phyloP scores from a whole-genome alignment of 306 rosid genomes.

The Quercus wislizeni region DNA sequence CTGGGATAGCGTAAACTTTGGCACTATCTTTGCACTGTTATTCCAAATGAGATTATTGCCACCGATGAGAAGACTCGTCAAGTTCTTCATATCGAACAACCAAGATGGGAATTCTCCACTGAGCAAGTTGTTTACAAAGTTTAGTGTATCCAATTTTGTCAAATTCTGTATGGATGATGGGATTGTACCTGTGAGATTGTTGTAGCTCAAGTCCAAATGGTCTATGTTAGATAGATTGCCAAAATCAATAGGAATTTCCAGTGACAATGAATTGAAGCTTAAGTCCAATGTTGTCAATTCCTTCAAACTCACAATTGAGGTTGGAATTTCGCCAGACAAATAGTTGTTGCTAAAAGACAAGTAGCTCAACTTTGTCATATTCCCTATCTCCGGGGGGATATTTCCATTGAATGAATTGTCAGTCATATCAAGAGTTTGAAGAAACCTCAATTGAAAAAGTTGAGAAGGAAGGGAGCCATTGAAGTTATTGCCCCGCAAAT shows the following conservation, averaged over 20 bases:
- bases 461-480: not conserved
- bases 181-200: conserved; percentile 23
- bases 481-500: conserved; percentile 19
- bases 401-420: too few species aligned
- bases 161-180: not conserved
- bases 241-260: not conserved
- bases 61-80: too few species aligned
- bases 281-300: conserved; percentile 10
- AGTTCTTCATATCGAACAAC: too few species aligned
- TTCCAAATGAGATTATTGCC: too few species aligned
- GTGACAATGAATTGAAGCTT: conserved; percentile 10
- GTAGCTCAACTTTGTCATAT: not conserved
- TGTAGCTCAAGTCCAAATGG: conserved; percentile 18
- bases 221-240: conserved; percentile 14
- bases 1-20: too few species aligned
- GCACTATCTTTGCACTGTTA: too few species aligned
- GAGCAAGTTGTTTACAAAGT: conserved; percentile 13
- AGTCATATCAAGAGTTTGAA: not conserved
- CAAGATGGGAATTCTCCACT: not conserved
- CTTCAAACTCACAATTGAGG: not conserved
- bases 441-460: not conserved
- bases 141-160: conserved; percentile 2
- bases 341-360: conserved; percentile 8
- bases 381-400: too few species aligned
- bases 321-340: not conserved